Percentiles rank a stretch among this genome's conserved stretches.
Evolutionary conservation across 345 rosid species (phyloP).

Genomic region (Salix purpurea): DNA sequence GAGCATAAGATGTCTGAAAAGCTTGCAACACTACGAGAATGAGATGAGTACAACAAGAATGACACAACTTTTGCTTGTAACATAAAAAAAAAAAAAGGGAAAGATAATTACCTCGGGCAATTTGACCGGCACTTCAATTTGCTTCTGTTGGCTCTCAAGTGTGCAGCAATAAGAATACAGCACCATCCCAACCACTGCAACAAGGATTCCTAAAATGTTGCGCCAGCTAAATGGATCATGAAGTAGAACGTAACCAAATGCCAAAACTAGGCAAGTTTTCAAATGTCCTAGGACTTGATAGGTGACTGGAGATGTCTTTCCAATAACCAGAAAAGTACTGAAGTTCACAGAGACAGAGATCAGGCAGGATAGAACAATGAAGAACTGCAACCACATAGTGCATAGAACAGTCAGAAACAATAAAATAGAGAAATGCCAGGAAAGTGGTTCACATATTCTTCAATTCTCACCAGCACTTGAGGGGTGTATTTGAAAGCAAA

Average conservation of each 20-base stretch:
- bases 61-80: neutral
- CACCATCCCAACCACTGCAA: constrained; percentile 93
- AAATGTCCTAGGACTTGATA: constrained; percentile 99
- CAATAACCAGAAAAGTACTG: constrained; percentile 96
- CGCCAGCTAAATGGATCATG: constrained; percentile 96
- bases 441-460: neutral
- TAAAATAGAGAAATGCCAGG: neutral
- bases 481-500: constrained; percentile 97
- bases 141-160: constrained; percentile 75
- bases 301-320: constrained; percentile 99
- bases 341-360: constrained; percentile 99
- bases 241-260: constrained; percentile 88
- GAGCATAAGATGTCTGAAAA: neutral
- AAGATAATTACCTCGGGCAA: constrained; percentile 61
- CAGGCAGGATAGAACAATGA: constrained; percentile 96
- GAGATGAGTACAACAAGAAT: neutral
- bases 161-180: constrained; percentile 85
- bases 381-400: constrained; percentile 68
- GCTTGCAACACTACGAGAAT: neutral
- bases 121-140: constrained; percentile 57
- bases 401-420: constrained; percentile 11
- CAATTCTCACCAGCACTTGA: constrained; percentile 81
- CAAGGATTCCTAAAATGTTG: constrained; percentile 83
- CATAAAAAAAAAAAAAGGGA: neutral
- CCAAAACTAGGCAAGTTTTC: constrained; percentile 96